These are phyloP conservation scores for Juncus inflexus DNA, from an alignment of 176 grass and related monocot species.

Conservation along the genomic window DNA sequence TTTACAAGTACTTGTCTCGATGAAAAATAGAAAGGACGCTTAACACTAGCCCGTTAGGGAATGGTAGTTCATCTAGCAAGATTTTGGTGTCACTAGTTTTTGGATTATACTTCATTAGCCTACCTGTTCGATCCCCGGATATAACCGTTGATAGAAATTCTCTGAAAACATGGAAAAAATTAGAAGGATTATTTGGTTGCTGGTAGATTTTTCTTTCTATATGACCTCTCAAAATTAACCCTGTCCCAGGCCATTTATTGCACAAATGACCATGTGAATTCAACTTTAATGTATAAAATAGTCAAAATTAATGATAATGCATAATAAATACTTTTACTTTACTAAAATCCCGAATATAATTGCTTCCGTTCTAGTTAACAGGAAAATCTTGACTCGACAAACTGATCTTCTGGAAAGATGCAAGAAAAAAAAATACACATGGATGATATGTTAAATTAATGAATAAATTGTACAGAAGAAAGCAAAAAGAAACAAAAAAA, in stretches of 20 bases:
- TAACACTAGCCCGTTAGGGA: constrained; percentile 55
- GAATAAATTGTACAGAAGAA: background rate
- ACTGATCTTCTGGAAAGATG: too few relatives aligned
- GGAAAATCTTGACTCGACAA: too few relatives aligned
- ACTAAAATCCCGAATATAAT: background rate
- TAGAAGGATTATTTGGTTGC: too few relatives aligned
- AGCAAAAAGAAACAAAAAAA: background rate
- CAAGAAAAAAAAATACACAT: too few relatives aligned
- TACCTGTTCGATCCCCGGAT: constrained; percentile 47
- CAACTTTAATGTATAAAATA: too few relatives aligned
- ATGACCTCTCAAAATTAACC: too few relatives aligned
- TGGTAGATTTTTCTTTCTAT: too few relatives aligned
- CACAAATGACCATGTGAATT: too few relatives aligned
- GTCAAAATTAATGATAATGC: too few relatives aligned
- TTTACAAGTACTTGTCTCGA: constrained; percentile 50
- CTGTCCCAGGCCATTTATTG: too few relatives aligned
- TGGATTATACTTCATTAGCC: constrained; percentile 53
- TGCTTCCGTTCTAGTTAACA: too few relatives aligned
- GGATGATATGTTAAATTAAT: too few relatives aligned
- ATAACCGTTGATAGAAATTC: constrained; percentile 53
- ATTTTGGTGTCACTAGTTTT: constrained; percentile 27
- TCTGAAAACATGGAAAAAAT: constrained; percentile 25
- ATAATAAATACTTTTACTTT: background rate
- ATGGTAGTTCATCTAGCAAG: constrained; percentile 40
- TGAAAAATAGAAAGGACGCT: constrained; percentile 53